Conservation (phyloP, 768 basidiomycete species). For the Lactifluus hygrophoroides region DNA sequence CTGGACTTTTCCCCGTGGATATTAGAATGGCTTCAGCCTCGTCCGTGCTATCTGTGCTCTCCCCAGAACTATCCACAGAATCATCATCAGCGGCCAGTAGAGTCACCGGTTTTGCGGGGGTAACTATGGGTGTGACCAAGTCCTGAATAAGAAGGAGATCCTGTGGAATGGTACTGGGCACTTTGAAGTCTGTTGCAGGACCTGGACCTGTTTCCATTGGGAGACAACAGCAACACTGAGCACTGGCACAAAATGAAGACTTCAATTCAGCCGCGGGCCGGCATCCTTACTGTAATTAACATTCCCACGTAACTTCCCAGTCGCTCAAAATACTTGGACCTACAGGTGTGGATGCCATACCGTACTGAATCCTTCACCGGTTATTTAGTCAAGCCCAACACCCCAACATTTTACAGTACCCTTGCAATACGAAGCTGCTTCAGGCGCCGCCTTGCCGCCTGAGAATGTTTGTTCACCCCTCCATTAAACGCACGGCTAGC, state of each 20-base stretch:
- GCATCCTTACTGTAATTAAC: no score
- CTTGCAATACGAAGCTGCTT: constrained; percentile 41
- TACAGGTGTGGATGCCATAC: no score
- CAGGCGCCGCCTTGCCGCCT: constrained; percentile 44
- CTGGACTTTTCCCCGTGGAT: constrained; percentile 22
- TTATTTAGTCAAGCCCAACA: neutral
- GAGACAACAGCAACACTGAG: no score
- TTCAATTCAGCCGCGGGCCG: no score
- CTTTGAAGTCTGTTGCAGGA: constrained; percentile 36
- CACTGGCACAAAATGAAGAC: no score
- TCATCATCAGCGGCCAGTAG: constrained; percentile 30
- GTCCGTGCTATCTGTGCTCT: constrained; percentile 50
- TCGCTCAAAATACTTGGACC: no score
- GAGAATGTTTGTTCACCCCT: constrained; percentile 64
- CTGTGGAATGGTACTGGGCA: constrained; percentile 56
- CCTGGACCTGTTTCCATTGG: neutral
- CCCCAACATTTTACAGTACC: constrained; percentile 23
- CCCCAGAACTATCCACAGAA: constrained; percentile 44
- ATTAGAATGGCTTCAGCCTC: constrained; percentile 61
- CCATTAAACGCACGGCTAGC: constrained; percentile 62
- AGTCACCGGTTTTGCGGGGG: neutral
- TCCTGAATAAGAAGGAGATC: constrained; percentile 69
- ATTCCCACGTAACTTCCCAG: no score
- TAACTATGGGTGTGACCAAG: constrained; percentile 37
- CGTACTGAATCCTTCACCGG: neutral